Evolutionary conservation across 1,284 basidiomycete genomes (phyloP).

Genomic region (Sanghuangporus sanghuang): DNA sequence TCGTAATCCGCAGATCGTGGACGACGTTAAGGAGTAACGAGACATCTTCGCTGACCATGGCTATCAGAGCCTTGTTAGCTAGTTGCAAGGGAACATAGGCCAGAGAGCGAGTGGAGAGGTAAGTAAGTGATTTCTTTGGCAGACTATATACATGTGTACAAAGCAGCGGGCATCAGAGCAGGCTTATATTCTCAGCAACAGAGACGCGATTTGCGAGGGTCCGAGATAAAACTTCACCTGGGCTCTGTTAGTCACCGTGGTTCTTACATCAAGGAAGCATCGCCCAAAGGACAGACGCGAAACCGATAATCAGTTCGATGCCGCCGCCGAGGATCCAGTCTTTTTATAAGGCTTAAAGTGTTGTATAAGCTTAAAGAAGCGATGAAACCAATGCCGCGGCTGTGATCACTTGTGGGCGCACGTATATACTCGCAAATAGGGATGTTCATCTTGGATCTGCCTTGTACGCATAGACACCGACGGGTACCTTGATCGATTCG

Average conservation of each 20-base stretch:
- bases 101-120: not conserved
- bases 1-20: conserved; percentile 9
- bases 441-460: not conserved
- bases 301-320: not conserved
- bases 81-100: not conserved
- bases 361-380: too few species aligned
- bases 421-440: not conserved
- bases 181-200: not conserved
- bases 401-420: not conserved
- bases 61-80: not conserved
- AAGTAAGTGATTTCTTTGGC: not conserved
- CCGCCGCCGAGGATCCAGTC: not conserved
- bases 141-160: not conserved
- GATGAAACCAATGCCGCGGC: too few species aligned
- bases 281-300: not conserved
- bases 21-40: not conserved
- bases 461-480: not conserved
- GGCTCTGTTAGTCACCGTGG: not conserved
- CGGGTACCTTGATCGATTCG: not conserved
- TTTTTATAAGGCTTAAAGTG: too few species aligned
- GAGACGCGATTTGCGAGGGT: not conserved
- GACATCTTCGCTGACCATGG: not conserved
- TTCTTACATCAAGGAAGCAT: not conserved
- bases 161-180: not conserved
- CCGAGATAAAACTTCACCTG: not conserved